Evolutionary conservation across 2,329 filamentous ascomycete species (phyloP).

Genomic region (Penicillium capsulatum): DNA sequence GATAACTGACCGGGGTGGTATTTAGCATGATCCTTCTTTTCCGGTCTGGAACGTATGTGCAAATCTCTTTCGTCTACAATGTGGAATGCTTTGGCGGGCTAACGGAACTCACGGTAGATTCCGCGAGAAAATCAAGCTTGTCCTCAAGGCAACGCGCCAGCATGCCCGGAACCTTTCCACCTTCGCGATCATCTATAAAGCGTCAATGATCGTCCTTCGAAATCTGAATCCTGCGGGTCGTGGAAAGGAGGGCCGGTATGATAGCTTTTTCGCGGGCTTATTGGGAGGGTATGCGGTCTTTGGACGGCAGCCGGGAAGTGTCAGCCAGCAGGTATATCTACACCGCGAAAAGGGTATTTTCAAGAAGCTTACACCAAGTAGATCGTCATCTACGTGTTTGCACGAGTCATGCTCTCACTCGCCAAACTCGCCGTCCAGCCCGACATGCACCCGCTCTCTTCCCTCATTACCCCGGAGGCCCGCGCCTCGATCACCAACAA

Average conservation of each 20-base stretch:
- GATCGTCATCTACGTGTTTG: slow-evolving; percentile 97
- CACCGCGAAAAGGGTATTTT: not conserved
- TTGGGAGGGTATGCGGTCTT: slow-evolving; percentile 92
- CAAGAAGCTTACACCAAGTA: slow-evolving; percentile 38
- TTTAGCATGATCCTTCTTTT: slow-evolving; percentile 92
- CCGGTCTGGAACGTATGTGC: slow-evolving; percentile 72
- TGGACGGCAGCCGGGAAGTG: slow-evolving; percentile 70
- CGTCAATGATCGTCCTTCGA: slow-evolving; percentile 70
- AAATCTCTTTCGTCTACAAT: slow-evolving; percentile 25
- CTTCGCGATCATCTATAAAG: slow-evolving; percentile 89
- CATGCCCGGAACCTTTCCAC: slow-evolving; percentile 89
- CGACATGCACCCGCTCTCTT: slow-evolving; percentile 40
- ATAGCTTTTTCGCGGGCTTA: slow-evolving; percentile 81
- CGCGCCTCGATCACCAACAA: slow-evolving; percentile 57
- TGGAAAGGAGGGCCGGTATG: slow-evolving; percentile 64
- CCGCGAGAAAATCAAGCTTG: slow-evolving; percentile 70
- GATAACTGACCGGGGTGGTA: slow-evolving; percentile 12
- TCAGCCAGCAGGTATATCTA: slow-evolving; percentile 65
- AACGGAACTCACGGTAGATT: slow-evolving; percentile 44
- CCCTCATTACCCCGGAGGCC: slow-evolving; percentile 44
- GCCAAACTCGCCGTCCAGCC: slow-evolving; percentile 77
- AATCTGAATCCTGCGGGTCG: slow-evolving; percentile 45
- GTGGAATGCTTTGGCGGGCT: too few relatives aligned
- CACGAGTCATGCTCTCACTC: slow-evolving; percentile 77
- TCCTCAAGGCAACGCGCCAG: slow-evolving; percentile 80